phyloP scores from a whole-genome alignment of 2,329 filamentous ascomycete species.

The Alternaria conjuncta region DNA sequence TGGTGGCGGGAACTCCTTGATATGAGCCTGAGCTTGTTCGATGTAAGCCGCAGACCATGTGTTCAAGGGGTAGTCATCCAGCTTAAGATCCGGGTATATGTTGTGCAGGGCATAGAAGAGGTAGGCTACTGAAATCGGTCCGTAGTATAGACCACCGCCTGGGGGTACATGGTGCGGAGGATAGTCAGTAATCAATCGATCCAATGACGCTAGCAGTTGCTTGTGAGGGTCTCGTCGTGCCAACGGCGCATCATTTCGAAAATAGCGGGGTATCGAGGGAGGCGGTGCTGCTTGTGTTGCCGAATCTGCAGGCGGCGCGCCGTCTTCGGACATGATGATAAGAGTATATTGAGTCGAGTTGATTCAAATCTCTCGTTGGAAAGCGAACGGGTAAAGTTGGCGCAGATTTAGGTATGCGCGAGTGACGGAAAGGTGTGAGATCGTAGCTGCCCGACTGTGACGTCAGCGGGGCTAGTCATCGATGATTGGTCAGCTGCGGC shows the following conservation, averaged over 20 bases:
- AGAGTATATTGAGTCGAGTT: not conserved
- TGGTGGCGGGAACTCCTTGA: constrained; percentile 57
- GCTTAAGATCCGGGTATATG: constrained; percentile 55
- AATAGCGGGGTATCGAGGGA: constrained; percentile 49
- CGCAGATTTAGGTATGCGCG: constrained; percentile 6
- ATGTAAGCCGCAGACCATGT: constrained; percentile 60
- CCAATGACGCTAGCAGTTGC: constrained; percentile 58
- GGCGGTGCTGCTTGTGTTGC: constrained; percentile 26
- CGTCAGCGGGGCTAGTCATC: constrained; percentile 21
- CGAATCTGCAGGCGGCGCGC: constrained; percentile 16
- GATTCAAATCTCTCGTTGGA: not conserved
- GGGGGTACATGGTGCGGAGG: constrained; percentile 55
- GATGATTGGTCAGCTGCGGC: not conserved
- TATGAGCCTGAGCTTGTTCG: constrained; percentile 57
- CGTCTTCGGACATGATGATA: constrained; percentile 37
- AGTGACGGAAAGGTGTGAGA: constrained; percentile 7
- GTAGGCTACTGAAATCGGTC: constrained; percentile 58
- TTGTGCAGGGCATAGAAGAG: constrained; percentile 58
- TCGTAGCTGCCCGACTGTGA: constrained; percentile 15
- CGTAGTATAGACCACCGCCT: constrained; percentile 58
- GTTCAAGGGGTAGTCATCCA: constrained; percentile 55
- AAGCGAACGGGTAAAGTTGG: constrained; percentile 3
- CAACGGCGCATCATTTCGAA: constrained; percentile 49
- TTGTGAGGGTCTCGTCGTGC: constrained; percentile 55
- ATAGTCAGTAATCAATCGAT: constrained; percentile 55